Percentiles rank a stretch among this genome's conserved stretches.
Conservation (phyloP, 129 eudicot genomes). For the Deinandra increscens region DNA sequence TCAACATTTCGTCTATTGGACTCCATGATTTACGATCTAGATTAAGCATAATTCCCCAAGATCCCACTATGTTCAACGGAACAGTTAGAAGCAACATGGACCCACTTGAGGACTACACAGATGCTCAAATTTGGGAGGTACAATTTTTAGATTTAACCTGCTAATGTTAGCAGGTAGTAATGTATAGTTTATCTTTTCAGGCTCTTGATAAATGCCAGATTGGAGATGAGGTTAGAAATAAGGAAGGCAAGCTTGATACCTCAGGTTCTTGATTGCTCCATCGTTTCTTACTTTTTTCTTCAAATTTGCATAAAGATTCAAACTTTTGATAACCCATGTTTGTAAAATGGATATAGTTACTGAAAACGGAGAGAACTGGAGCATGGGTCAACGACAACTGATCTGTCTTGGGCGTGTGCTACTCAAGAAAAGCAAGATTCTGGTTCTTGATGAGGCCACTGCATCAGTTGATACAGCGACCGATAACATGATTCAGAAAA, state of each 20-base stretch:
- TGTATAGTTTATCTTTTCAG: constrained; percentile 22
- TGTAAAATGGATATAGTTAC: constrained; percentile 10
- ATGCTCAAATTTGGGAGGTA: constrained; percentile 24
- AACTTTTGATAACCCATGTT: not conserved
- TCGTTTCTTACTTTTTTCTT: not conserved
- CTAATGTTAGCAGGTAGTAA: not conserved
- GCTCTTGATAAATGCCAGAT: constrained; percentile 33
- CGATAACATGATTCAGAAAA: constrained; percentile 27
- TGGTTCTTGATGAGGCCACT: constrained; percentile 34
- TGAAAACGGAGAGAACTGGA: constrained; percentile 30
- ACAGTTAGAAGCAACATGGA: constrained; percentile 13
- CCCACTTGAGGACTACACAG: constrained; percentile 9
- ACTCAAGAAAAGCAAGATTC: constrained; percentile 21
- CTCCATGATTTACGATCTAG: constrained; percentile 84
- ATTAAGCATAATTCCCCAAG: constrained; percentile 52
- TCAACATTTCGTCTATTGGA: constrained; percentile 69
- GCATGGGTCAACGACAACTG: constrained; percentile 26
- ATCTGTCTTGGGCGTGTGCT: constrained; percentile 27
- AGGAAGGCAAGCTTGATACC: constrained; percentile 21
- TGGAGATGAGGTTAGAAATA: constrained; percentile 29
- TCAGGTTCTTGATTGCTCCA: constrained; percentile 19
- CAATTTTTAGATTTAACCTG: not conserved
- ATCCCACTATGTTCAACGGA: constrained; percentile 12
- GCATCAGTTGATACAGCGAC: constrained; percentile 28
- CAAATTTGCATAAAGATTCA: not conserved